Conservation (phyloP, 2,329 filamentous ascomycete genomes). For the Lojkania enalia region DNA sequence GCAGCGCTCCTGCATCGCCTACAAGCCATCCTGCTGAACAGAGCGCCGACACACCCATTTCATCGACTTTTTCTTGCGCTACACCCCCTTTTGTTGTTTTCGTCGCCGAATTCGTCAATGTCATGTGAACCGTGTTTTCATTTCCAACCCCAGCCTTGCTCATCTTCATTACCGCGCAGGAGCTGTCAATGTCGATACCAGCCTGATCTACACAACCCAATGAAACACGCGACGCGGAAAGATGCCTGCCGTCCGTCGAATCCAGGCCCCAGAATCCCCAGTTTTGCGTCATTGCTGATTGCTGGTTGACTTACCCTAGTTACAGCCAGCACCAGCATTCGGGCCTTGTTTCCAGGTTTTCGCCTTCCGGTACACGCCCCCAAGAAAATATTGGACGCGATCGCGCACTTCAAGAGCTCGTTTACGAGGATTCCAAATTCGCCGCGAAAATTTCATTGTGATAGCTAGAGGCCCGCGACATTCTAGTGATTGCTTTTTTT, state of each 20-base stretch:
- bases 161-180: slow-evolving; percentile 11
- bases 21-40: slow-evolving; percentile 20
- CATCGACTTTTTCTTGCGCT: slow-evolving; percentile 6
- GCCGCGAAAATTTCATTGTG: no score
- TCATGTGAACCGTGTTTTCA: slow-evolving; percentile 7
- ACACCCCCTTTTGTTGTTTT: slow-evolving; percentile 9
- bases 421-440: no score
- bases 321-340: slow-evolving; percentile 3
- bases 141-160: slow-evolving; percentile 17
- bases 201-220: slow-evolving; percentile 14
- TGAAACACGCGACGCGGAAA: slow-evolving; percentile 23
- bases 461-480: no score
- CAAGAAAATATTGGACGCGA: no score
- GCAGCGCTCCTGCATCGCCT: slow-evolving; percentile 9
- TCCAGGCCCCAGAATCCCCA: neutral
- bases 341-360: slow-evolving; percentile 1
- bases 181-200: slow-evolving; percentile 8
- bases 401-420: no score
- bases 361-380: slow-evolving; percentile 1
- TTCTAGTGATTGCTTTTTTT: no score
- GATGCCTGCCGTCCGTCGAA: neutral
- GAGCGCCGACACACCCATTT: slow-evolving; percentile 15
- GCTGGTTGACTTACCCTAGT: neutral
- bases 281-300: neutral
- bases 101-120: slow-evolving; percentile 6